Evolutionary conservation across 352 stramenopile genomes (phyloP).

Genomic region (Globisporangium nunn): DNA sequence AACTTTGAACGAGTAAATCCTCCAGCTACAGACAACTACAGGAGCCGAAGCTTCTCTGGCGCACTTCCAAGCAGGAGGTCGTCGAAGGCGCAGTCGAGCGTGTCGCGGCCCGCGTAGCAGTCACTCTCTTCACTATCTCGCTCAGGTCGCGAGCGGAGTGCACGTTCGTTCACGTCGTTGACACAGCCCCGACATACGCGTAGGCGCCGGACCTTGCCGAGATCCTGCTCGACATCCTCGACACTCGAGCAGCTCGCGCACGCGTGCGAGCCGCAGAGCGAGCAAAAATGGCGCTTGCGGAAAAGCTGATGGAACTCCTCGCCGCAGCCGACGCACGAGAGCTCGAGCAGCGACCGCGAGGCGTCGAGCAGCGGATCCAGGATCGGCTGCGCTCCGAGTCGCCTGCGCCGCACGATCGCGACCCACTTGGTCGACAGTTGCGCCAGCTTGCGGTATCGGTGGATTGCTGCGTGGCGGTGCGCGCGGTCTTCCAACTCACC

Average conservation of each 20-base stretch:
- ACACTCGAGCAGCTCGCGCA: constrained; percentile 12
- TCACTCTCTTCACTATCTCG: background rate
- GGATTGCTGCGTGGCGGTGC: constrained; percentile 9
- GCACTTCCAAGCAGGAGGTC: background rate
- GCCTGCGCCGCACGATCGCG: constrained; percentile 7
- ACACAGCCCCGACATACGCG: constrained; percentile 10
- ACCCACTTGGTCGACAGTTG: constrained; percentile 15
- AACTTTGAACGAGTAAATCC: background rate
- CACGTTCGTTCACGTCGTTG: background rate
- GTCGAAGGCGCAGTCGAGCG: constrained; percentile 5
- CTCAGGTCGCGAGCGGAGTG: background rate
- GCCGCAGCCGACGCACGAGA: constrained; percentile 12
- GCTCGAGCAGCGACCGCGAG: constrained; percentile 9
- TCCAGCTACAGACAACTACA: background rate
- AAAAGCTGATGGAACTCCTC: constrained; percentile 12
- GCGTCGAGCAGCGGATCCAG: constrained; percentile 7
- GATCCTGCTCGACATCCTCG: constrained; percentile 8
- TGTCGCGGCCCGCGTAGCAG: background rate
- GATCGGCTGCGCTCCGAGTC: constrained; percentile 8
- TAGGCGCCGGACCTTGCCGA: constrained; percentile 7
- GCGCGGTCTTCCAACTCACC: background rate
- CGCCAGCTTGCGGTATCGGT: constrained; percentile 11
- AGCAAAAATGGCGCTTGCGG: constrained; percentile 13
- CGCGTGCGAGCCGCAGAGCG: constrained; percentile 9
- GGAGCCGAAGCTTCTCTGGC: background rate